A percentile compares a stretch with the other conserved stretches of the same genome.
phyloP scores from a whole-genome alignment of 2,329 filamentous ascomycete genomes.

The Chaetomiaceae sp. region DNA sequence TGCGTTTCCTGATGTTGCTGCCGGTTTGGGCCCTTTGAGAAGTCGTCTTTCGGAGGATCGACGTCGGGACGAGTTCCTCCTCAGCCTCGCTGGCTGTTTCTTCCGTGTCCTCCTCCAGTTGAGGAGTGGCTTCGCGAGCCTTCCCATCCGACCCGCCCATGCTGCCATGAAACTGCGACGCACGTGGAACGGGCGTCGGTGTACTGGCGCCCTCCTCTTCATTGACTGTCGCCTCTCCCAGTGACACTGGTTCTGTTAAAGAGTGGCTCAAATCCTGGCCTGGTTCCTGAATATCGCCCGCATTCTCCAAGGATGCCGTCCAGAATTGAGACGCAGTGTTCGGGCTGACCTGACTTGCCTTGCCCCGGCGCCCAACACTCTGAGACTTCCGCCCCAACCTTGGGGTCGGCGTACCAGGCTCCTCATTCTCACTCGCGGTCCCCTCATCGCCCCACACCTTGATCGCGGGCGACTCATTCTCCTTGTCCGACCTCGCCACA shows the following conservation, averaged over 20 bases:
- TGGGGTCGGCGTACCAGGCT: constrained; percentile 18
- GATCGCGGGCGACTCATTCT: constrained; percentile 11
- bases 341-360: constrained; percentile 1
- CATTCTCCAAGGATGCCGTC: background rate
- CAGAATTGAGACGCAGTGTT: constrained; percentile 12
- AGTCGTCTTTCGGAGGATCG: constrained; percentile 7
- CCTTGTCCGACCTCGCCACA: constrained; percentile 18
- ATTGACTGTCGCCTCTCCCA: background rate
- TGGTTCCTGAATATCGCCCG: background rate
- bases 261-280: background rate
- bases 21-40: background rate
- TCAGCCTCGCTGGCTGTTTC: constrained; percentile 18
- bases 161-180: constrained; percentile 1
- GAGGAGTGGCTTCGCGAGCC: background rate
- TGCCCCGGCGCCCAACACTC: background rate
- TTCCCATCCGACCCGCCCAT: background rate
- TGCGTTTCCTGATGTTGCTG: background rate
- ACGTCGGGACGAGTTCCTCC: constrained; percentile 6
- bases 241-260: background rate
- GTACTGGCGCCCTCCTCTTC: constrained; percentile 11
- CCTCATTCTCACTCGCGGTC: background rate
- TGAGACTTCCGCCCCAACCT: constrained; percentile 2
- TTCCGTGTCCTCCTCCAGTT: constrained; percentile 8
- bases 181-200: constrained; percentile 12
- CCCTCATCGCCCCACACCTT: constrained; percentile 4